Base-by-base conservation (phyloP, 352 stramenopile species). In the Globisporangium echinulatum region DNA sequence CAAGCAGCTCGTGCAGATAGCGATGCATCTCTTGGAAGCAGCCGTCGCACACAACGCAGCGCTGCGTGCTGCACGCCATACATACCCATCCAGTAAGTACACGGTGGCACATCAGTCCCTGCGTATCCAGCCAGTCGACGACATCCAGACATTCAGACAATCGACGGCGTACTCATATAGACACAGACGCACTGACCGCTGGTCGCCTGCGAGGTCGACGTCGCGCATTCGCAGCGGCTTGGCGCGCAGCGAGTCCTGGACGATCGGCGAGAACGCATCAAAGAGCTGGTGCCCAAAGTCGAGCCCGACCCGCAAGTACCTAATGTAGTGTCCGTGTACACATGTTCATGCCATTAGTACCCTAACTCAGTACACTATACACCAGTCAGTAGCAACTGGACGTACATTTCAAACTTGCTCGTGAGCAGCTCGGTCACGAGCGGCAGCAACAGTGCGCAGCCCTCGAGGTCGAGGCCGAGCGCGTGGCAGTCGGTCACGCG, bases 201-300 rank as follows among this genome's bases (percentile, higher is more conserved):
- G 79, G 71, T 94, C 82, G 5, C 72, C 79, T 5, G 85, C 85
- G 9, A 94, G 69, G 53, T 91, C 84, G 49, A 91, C 77, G 43
- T 81, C 75, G 3, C 79, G 71, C 15, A 68, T 79, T 17, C 71
- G 76, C 17, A 77, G 81, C 52, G 76, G 73, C 9, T 66, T 69
- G 1, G 73, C 70, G 49, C 86, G 72, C 55, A 76, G 66, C 47
- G 71, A 63, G 49, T 91, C 82, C 55, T 86, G 87, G 25, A 94
- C 72, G 48, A 92, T 74, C 7, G 79, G 75, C 5, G 75, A 79
- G 58, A 94, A 94, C n/a, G 76, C 75, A 49, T 86, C 68, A 46
- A 92, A 85, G 7, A 94, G 66, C 46, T 82, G 74, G 42, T 87
- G 79, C 4, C 75, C 79, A 1, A 71, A 75, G 38, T 82, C 75